phyloP scores from a whole-genome alignment of 164 flowering plant species.

The grape (Vitis vinifera) region DNA sequence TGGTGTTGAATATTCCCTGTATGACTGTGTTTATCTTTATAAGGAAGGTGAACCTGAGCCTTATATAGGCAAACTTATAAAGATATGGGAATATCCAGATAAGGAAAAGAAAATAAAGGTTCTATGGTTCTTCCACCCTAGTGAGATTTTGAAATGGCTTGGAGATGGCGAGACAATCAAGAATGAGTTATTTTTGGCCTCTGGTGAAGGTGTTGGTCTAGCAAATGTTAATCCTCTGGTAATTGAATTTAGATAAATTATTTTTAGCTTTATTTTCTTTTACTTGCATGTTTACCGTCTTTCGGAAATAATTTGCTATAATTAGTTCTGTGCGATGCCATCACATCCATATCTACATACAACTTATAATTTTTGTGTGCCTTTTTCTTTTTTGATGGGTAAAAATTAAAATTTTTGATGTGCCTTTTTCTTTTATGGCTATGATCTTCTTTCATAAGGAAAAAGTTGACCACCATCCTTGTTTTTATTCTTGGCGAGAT shows the following conservation, averaged over 20 bases:
- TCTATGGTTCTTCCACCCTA: conserved; percentile 78
- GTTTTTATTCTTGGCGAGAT: too few relatives aligned
- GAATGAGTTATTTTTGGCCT: conserved; percentile 80
- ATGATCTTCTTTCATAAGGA: too few relatives aligned
- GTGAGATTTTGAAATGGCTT: conserved; percentile 49
- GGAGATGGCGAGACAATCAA: conserved; percentile 25
- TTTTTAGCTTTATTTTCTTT: neutral
- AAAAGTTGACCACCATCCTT: too few relatives aligned
- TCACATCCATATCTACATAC: too few relatives aligned
- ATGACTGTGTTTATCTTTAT: conserved; percentile 65
- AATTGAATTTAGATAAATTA: conserved; percentile 21
- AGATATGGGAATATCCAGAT: conserved; percentile 59
- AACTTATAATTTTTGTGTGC: too few relatives aligned
- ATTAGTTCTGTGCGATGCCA: too few relatives aligned
- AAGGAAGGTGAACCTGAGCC: conserved; percentile 60
- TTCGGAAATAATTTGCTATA: neutral
- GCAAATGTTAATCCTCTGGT: conserved; percentile 75
- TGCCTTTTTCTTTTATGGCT: too few relatives aligned
- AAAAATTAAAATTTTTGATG: too few relatives aligned
- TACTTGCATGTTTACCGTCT: too few relatives aligned
- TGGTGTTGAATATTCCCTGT: conserved; percentile 62
- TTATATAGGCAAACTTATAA: conserved; percentile 69
- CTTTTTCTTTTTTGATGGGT: too few relatives aligned
- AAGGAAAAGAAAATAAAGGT: conserved; percentile 57
- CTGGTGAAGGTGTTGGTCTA: conserved; percentile 75